Evolutionary conservation across 2,329 filamentous ascomycete genomes (phyloP).

Genomic region (Penicillium sp.): DNA sequence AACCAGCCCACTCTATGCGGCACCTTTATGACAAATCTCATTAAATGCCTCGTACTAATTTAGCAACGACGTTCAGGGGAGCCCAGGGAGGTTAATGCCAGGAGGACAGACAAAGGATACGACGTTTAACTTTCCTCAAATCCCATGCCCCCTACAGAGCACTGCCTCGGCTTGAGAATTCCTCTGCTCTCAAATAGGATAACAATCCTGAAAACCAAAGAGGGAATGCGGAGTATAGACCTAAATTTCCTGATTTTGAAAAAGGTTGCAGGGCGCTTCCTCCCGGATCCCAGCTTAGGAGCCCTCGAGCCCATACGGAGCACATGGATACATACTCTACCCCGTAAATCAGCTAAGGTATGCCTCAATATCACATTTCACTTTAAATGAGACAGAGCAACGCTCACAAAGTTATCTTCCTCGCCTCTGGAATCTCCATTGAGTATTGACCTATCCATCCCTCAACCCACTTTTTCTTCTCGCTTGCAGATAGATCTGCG

Average conservation of each 20-base stretch:
- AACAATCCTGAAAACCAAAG: too few relatives aligned
- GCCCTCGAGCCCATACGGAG: too few relatives aligned
- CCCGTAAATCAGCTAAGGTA: not conserved
- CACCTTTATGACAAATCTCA: constrained; percentile 18
- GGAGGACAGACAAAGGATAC: not conserved
- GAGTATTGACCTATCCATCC: not conserved
- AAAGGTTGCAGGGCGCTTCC: too few relatives aligned
- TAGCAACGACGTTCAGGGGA: not conserved
- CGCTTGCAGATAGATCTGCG: constrained; percentile 19
- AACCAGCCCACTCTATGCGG: not conserved
- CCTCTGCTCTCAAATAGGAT: too few relatives aligned
- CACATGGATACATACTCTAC: too few relatives aligned
- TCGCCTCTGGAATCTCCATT: not conserved
- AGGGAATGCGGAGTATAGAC: too few relatives aligned
- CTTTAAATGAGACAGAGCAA: not conserved
- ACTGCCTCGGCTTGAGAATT: too few relatives aligned
- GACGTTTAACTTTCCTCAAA: too few relatives aligned
- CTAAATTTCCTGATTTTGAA: too few relatives aligned
- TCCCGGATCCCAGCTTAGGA: too few relatives aligned
- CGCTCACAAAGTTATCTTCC: not conserved
- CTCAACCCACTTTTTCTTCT: constrained; percentile 5
- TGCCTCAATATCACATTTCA: not conserved
- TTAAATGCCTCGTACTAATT: not conserved
- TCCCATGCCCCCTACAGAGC: too few relatives aligned
- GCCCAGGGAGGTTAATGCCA: not conserved